A percentile compares a stretch with the other conserved stretches of the same genome.
Evolutionary conservation across 495 filamentous ascomycete genomes (phyloP).

Genomic region (Penicillium soppii): DNA sequence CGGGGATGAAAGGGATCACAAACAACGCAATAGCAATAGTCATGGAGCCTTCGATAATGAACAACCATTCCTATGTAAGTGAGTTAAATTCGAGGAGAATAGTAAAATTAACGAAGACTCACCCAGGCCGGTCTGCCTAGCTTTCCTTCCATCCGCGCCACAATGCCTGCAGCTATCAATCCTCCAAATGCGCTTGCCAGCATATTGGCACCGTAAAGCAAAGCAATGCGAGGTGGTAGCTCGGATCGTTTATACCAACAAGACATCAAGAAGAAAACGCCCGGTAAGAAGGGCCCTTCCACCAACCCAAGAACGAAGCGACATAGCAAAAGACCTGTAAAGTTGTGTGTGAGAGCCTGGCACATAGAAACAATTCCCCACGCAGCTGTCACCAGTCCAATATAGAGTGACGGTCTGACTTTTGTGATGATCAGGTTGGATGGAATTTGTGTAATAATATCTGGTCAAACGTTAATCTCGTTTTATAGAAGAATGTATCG

Average conservation of each 20-base stretch:
- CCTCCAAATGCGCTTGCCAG: constrained; percentile 59
- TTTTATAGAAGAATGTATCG: not conserved
- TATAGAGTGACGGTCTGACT: constrained; percentile 9
- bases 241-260: constrained; percentile 59
- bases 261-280: constrained; percentile 45
- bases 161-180: constrained; percentile 51
- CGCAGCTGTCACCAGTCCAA: not conserved
- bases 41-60: constrained; percentile 12
- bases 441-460: constrained; percentile 11
- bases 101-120: not conserved
- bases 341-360: constrained; percentile 8
- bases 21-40: constrained; percentile 7
- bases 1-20: constrained; percentile 7
- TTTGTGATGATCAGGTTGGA: constrained; percentile 10
- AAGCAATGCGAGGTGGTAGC: constrained; percentile 46
- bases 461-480: no score
- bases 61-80: constrained; percentile 8
- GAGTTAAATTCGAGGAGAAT: not conserved
- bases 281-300: constrained; percentile 11
- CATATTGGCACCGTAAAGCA: constrained; percentile 54
- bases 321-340: constrained; percentile 5
- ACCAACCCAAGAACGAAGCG: constrained; percentile 9
- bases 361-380: constrained; percentile 14
- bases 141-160: constrained; percentile 11
- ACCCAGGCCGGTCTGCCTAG: constrained; percentile 14